Evolutionary conservation across 2,329 filamentous ascomycete genomes (phyloP).

Genomic region (Diaporthe sp.): DNA sequence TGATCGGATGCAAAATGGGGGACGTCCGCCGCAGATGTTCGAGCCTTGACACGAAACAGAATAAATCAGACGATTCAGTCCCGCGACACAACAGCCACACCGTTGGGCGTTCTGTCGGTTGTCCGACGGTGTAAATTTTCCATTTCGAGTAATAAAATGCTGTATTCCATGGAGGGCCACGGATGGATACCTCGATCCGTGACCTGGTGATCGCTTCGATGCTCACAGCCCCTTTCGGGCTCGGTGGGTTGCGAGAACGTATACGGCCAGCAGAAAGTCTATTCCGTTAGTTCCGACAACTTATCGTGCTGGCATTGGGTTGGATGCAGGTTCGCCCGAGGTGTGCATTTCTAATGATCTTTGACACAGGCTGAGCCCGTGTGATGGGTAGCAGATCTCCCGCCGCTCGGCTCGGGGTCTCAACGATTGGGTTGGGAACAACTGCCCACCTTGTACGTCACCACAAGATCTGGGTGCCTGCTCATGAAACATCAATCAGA

Average conservation of each 20-base stretch:
- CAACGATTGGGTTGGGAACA: neutral
- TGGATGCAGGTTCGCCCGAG: neutral
- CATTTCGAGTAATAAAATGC: constrained; percentile 3
- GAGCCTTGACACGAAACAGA: constrained; percentile 1
- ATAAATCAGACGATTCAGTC: constrained; percentile 19
- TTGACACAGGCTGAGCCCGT: neutral
- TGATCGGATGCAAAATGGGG: constrained; percentile 24
- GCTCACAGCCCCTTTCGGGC: neutral
- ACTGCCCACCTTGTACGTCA: neutral
- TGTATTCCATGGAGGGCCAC: neutral
- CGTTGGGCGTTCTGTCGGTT: constrained; percentile 10
- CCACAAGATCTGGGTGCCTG: neutral
- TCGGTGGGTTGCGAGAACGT: neutral
- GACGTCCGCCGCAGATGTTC: constrained; percentile 1
- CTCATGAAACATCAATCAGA: neutral
- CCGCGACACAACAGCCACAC: constrained; percentile 22
- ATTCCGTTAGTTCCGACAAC: neutral
- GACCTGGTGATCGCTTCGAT: constrained; percentile 2
- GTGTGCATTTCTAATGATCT: neutral
- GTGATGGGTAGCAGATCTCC: neutral
- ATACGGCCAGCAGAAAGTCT: neutral
- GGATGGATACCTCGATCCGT: constrained; percentile 11
- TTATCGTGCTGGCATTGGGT: neutral
- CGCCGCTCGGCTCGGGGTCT: neutral
- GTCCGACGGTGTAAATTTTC: constrained; percentile 1